phyloP scores from a whole-genome alignment of 2,329 filamentous ascomycete species.

The Microcyclospora tardicrescens region DNA sequence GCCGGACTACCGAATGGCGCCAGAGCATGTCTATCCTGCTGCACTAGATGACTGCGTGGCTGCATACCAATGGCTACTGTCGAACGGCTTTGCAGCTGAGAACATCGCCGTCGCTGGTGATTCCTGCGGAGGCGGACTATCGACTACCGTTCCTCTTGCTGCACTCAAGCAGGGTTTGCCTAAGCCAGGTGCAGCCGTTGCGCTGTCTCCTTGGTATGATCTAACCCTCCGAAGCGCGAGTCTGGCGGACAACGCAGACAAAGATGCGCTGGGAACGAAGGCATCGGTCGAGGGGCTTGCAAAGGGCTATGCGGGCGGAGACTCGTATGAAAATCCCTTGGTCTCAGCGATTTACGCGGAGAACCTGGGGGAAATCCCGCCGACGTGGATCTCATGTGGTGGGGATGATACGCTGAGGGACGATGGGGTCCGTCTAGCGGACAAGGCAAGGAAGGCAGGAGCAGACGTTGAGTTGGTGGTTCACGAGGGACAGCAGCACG shows the following conservation, averaged over 20 bases:
- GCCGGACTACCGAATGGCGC: conserved; percentile 46
- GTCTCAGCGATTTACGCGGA: conserved; percentile 5
- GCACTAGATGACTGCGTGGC: conserved; percentile 44
- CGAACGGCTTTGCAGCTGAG: conserved; percentile 25
- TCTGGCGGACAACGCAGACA: conserved; percentile 10
- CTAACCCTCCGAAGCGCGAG: conserved; percentile 5
- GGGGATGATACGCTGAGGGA: conserved; percentile 39
- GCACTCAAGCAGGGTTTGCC: conserved; percentile 9
- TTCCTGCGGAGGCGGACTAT: conserved; percentile 15
- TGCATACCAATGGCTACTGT: conserved; percentile 40
- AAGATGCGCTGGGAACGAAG: conserved; percentile 12
- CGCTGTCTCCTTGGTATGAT: conserved; percentile 17
- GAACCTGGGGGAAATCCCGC: conserved; percentile 3
- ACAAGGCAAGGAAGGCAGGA: conserved; percentile 32
- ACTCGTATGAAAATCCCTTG: conserved; percentile 3
- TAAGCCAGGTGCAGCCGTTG: conserved; percentile 10
- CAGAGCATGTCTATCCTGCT: conserved; percentile 44
- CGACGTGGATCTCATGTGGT: conserved; percentile 32
- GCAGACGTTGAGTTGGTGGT: conserved; percentile 34
- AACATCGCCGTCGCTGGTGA: conserved; percentile 15
- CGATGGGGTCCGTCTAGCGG: conserved; percentile 40
- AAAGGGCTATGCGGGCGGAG: conserved; percentile 4
- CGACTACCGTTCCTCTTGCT: conserved; percentile 13
- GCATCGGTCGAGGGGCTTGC: conserved; percentile 10
- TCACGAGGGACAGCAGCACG: conserved; percentile 32